Evolutionary conservation across 1,284 basidiomycete genomes (phyloP), one percentile per base, ranked within the genome.

Genomic region (Cryptococcus jaspeensis): DNA sequence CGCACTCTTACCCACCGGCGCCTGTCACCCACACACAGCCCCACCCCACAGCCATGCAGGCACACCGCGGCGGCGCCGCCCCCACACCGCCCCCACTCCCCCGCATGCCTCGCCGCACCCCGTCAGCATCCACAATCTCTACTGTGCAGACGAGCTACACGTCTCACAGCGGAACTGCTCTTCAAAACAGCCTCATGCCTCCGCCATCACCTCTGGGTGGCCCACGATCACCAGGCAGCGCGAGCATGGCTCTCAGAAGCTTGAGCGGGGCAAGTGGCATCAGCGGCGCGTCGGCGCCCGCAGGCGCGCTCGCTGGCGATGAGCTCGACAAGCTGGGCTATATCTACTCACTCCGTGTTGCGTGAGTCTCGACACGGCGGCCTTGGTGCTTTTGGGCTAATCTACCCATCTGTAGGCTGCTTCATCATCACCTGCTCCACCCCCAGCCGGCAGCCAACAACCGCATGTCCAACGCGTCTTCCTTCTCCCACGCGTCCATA

Each of bases 321-420:
- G 75, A 76, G 51, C 40, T 75, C 13, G 74, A 76, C 51, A 60
- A 63, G 43, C 48, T 63, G 53, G 72, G 70, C 2, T 78, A 78
- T 50, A 52, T 58, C n/a, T 76, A 71, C 54, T 70, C 74, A 5
- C 61, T 78, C 32, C 65, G 71, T 36, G 70, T 75, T 9, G 75
- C 75, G 75, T 75, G 50, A 67, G 74, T 74, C 1, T 13, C 23
- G 1, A 13, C 23, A 12, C 2, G 36, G 2, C 18, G 32, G 51
- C 32, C 37, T 39, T 42, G 28, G 49, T 50, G 28, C 20, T 23
- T 7, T n/a, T 36, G 35, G 6, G 22, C n/a, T 41, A 37, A 38
- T 11, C 28, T 16, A 36, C 39, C 3, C 15, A 23, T n/a, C 9
- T 16, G 13, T 36, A 61, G 62, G 9, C 48, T 64, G 13, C 58